These are phyloP conservation scores for Clavispora fructus DNA, from an alignment of 805 yeast species.

Conservation along the genomic window DNA sequence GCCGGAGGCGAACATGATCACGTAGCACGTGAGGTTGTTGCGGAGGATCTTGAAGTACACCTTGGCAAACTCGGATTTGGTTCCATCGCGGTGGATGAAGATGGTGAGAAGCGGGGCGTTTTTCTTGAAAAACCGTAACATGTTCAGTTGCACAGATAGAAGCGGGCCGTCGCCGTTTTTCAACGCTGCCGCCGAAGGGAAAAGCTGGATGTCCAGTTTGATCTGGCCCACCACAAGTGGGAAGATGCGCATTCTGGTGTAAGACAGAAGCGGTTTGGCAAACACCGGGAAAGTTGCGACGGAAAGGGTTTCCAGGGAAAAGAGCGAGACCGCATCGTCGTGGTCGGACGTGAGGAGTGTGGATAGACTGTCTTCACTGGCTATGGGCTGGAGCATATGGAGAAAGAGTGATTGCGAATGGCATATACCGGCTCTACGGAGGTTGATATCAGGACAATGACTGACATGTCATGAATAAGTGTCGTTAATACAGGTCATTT, in stretches of 20 bases:
- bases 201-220: constrained; percentile 10
- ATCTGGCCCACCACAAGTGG: constrained; percentile 11
- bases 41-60: constrained; percentile 25
- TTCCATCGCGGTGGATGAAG: constrained; percentile 8
- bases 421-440: too few species aligned
- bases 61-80: constrained; percentile 21
- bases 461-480: too few species aligned
- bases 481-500: too few species aligned
- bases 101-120: constrained; percentile 27
- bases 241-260: constrained; percentile 10
- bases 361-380: constrained; percentile 8
- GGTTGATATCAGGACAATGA: too few species aligned
- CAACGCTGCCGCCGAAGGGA: constrained; percentile 6
- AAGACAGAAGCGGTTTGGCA: constrained; percentile 8
- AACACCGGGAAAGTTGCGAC: constrained; percentile 9
- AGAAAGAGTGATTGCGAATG: neutral
- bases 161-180: constrained; percentile 7
- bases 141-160: constrained; percentile 12
- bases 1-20: constrained; percentile 18
- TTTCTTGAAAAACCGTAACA: constrained; percentile 18
- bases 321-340: constrained; percentile 6
- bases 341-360: constrained; percentile 5
- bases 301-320: constrained; percentile 11
- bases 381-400: constrained; percentile 5
- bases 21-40: constrained; percentile 25